Base-by-base conservation (phyloP, 331 rosid genomes). In the Stylosanthes scabra region DNA sequence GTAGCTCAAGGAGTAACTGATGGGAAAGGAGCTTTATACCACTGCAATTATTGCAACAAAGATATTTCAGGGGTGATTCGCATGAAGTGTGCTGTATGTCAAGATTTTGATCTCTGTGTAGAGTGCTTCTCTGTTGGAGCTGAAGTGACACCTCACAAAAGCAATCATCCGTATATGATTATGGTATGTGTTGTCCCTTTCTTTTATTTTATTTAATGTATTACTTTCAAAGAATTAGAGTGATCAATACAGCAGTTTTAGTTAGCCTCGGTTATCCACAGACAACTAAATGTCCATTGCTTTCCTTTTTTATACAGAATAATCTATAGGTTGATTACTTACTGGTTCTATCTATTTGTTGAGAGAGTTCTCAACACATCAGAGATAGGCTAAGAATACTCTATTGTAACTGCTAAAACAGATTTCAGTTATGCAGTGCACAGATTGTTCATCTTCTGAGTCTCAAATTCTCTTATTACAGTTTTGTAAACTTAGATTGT, bases 61-160 rank as follows among this genome's bases (percentile, higher is more conserved):
- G 98, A 93, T 78, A 89, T 93, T 79, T 89, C 97, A 0, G 92
- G 94, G 77, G 89, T 79, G 84, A 83, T 91, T 78, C 96, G 92
- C 60, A 85, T 93, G 68, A 93, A 91, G 77, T 93, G 98, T 13
- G 86, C 14, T 44, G 69, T 75, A 40, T 93, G 98, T 86, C 97
- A 91, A 11, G 98, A 93, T 89, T 93, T 93, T 69, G 98, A 91
- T 75, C 93, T 93, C 58, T 93, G 98, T 69, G 64, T 91, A 67
- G 98, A 93, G 83, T 93, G 98, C 83, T 93, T 91, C 81, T 93
- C 90, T 59, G 94, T 93, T 75, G 98, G 98, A 56, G 97, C 94
- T 47, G 98, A 93, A 88, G 49, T 93, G 80, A 79, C 84, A 34
- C 93, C 97, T 71, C 98, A 93, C 75, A 93, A 88, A 83, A 85